Evolutionary conservation across 768 basidiomycete genomes (phyloP).

Genomic region (Phaeotremella skinneri): DNA sequence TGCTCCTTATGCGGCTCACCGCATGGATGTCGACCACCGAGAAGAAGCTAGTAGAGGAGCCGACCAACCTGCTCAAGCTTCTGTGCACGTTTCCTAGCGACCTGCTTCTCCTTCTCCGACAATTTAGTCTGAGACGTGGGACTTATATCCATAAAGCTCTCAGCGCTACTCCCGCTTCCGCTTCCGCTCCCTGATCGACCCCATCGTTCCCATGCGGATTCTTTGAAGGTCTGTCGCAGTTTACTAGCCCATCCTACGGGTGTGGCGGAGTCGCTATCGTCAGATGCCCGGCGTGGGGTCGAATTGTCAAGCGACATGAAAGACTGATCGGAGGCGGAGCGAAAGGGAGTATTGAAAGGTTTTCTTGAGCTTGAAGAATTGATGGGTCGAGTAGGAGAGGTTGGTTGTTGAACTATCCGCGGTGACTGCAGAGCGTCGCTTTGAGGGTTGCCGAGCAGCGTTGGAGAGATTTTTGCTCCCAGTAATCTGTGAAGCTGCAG

Average conservation of each 20-base stretch:
- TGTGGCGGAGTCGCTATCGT: constrained; percentile 6
- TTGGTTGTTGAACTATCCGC: neutral
- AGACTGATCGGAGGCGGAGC: constrained; percentile 10
- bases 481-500: constrained; percentile 29
- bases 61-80: constrained; percentile 28
- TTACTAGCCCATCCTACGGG: constrained; percentile 16
- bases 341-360: no score
- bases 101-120: constrained; percentile 21
- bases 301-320: constrained; percentile 20
- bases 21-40: neutral
- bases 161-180: constrained; percentile 1
- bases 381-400: no score
- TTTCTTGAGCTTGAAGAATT: no score
- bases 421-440: neutral
- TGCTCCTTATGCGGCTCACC: no score
- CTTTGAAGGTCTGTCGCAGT: constrained; percentile 4
- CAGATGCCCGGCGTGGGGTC: neutral
- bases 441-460: constrained; percentile 10
- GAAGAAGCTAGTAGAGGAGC: neutral
- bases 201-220: neutral
- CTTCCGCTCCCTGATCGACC: neutral
- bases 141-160: constrained; percentile 15
- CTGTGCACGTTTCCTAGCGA: constrained; percentile 16
- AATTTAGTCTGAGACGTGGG: neutral
- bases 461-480: constrained; percentile 24